These are phyloP conservation scores for Populus euphratica DNA, from an alignment of 345 rosid genomes.

Conservation along the genomic window DNA sequence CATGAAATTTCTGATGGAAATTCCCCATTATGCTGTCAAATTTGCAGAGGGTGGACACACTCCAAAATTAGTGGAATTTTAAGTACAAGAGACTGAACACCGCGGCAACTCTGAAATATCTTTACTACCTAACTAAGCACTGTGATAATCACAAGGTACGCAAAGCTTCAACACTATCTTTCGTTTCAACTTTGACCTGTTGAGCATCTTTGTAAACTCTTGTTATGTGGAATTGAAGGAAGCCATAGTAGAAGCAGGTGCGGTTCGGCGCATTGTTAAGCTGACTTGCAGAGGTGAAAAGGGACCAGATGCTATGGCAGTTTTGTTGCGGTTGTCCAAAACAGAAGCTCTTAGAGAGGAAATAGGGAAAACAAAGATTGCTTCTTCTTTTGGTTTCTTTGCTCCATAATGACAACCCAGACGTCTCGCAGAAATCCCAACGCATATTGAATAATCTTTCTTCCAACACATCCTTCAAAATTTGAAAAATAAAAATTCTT, in stretches of 20 bases:
- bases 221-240: slow-evolving; percentile 30
- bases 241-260: slow-evolving; percentile 39
- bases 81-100: slow-evolving; percentile 27
- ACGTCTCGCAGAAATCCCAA: slow-evolving; percentile 32
- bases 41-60: slow-evolving; percentile 28
- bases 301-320: slow-evolving; percentile 26
- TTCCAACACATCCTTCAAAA: slow-evolving; percentile 35
- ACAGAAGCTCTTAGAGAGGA: slow-evolving; percentile 31
- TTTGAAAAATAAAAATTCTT: too few species aligned
- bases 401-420: slow-evolving; percentile 22
- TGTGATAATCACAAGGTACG: slow-evolving; percentile 36
- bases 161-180: not conserved
- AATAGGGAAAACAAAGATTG: slow-evolving; percentile 45
- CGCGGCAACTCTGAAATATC: slow-evolving; percentile 35
- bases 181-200: not conserved
- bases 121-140: slow-evolving; percentile 35
- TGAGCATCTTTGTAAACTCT: not conserved
- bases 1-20: slow-evolving; percentile 29
- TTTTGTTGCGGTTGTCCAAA: slow-evolving; percentile 42
- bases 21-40: slow-evolving; percentile 32
- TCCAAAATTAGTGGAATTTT: slow-evolving; percentile 36
- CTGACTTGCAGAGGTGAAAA: slow-evolving; percentile 35
- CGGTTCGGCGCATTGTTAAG: slow-evolving; percentile 35
- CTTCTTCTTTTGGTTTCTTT: slow-evolving; percentile 46
- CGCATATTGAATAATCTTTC: slow-evolving; percentile 43